Percentiles rank a stretch among this genome's conserved stretches.
These are phyloP conservation scores for Boletus mariae DNA, from an alignment of 1,284 basidiomycete species.

Conservation along the genomic window DNA sequence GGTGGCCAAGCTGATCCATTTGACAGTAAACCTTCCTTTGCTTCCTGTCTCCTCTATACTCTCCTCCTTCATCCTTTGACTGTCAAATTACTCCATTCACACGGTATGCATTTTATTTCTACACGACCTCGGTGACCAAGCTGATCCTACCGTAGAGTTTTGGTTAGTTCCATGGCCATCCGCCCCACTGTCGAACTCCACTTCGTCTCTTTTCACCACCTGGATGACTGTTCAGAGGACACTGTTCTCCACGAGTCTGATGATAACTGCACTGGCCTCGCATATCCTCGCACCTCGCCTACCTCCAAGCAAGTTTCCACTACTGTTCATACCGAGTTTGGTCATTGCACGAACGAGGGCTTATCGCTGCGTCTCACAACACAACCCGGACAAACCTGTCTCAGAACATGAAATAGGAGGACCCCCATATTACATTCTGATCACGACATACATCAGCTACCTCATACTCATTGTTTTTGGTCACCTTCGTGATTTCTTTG, in stretches of 20 bases:
- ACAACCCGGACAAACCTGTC: slow-evolving; percentile 49
- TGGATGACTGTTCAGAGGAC: slow-evolving; percentile 52
- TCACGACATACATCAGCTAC: slow-evolving; percentile 92
- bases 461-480: slow-evolving; percentile 86
- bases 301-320: slow-evolving; percentile 73
- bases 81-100: too few species aligned
- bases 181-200: slow-evolving; percentile 33
- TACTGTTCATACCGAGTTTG: slow-evolving; percentile 83
- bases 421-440: slow-evolving; percentile 86
- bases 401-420: slow-evolving; percentile 62
- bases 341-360: slow-evolving; percentile 71
- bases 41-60: too few species aligned
- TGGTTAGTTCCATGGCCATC: too few species aligned
- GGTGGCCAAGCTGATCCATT: too few species aligned
- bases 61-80: too few species aligned
- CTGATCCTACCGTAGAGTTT: too few species aligned
- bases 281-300: slow-evolving; percentile 56
- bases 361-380: slow-evolving; percentile 66
- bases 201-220: slow-evolving; percentile 61
- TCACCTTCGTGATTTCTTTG: slow-evolving; percentile 93
- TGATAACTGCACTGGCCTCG: slow-evolving; percentile 47
- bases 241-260: slow-evolving; percentile 52
- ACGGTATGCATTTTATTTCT: slow-evolving; percentile 15
- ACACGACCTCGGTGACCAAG: too few species aligned
- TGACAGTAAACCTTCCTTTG: too few species aligned